Base-by-base conservation (phyloP, 2,329 filamentous ascomycete genomes). In the Pestalotiopsis sp. region DNA sequence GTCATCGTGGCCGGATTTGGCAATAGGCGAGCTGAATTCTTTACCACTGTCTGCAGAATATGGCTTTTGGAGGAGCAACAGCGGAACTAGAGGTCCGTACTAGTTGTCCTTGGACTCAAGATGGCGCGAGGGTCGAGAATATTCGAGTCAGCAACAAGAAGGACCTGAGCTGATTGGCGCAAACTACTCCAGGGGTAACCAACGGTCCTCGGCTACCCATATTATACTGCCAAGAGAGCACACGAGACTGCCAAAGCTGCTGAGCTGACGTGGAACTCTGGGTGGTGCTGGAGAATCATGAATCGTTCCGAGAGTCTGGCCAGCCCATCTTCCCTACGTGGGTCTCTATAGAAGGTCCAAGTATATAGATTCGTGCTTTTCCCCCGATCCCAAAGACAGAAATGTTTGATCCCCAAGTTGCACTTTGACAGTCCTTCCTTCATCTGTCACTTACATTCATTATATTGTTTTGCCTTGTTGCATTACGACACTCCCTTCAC, bases 401-500 rank as follows among this genome's bases (percentile, higher is more conserved):
- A 27, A 11, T 27, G 7, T 27, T 31, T 14, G 27, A 27, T 59
- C 20, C 12, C 25, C 57, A 59, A 59, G 27, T 31, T 27, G 25
- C 59, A 61, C 25, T 20, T 61, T 36, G 59, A 61, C 59, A 36
- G 59, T 61, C 59, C 25, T 61, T 61, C 59, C 31, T 61, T 61
- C 36, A 61, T 39, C 59, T 36, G 59, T 61, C 59, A 36, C 36
- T 17, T 36, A 61, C 59, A 61, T 61, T 61, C 59, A 27, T 61
- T 61, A 61, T 13, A 36, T 20, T 61, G 31, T 36, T 27, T 59
- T 36, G 59, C 59, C 59, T 36, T 6, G 31, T 36, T 14, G 27
- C 31, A 36, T 39, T 36, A 38, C 14, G 12, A 58, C 59, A 61
- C 31, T 61, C 23, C 59, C 11, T 61, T 61, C 4, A 61, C 20